Conservation (phyloP, 257 asterid genomes). For the Plantago ovata region DNA sequence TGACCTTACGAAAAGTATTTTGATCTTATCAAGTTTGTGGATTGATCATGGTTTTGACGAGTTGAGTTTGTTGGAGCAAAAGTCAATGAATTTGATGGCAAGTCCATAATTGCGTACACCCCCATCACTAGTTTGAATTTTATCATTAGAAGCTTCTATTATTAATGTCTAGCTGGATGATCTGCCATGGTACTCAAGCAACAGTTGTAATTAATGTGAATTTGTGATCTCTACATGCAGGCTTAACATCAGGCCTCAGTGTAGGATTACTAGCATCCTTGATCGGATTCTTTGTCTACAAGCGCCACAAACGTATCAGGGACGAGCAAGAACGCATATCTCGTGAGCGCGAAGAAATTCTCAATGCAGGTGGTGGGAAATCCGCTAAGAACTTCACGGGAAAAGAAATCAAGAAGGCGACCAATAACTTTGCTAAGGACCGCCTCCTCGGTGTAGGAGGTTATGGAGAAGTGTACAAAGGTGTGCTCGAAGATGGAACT, state of each 20-base stretch:
- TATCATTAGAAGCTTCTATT: neutral
- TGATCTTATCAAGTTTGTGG: neutral
- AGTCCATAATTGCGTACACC: neutral
- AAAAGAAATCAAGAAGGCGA: constrained; percentile 72
- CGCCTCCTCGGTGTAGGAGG: constrained; percentile 89
- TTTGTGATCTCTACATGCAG: constrained; percentile 36
- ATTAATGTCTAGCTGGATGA: neutral
- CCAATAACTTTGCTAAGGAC: constrained; percentile 67
- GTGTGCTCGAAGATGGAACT: constrained; percentile 65
- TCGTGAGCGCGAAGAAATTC: constrained; percentile 74
- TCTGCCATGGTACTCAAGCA: neutral
- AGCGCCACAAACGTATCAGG: constrained; percentile 47
- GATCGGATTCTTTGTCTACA: constrained; percentile 44
- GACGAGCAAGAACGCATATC: constrained; percentile 57
- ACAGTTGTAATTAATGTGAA: neutral
- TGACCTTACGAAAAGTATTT: neutral
- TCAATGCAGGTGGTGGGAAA: constrained; percentile 68
- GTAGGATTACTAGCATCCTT: constrained; percentile 38
- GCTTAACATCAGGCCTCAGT: constrained; percentile 55
- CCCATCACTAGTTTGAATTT: too few relatives aligned
- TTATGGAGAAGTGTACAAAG: constrained; percentile 81
- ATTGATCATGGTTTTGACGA: neutral
- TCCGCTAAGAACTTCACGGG: constrained; percentile 67
- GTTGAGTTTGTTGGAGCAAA: neutral
- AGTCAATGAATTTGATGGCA: constrained; percentile 1